A percentile compares a stretch with the other conserved stretches of the same genome.
These are phyloP conservation scores for Mortierella sp. DNA, from an alignment of 371 early-diverging fungal species.

Conservation along the genomic window DNA sequence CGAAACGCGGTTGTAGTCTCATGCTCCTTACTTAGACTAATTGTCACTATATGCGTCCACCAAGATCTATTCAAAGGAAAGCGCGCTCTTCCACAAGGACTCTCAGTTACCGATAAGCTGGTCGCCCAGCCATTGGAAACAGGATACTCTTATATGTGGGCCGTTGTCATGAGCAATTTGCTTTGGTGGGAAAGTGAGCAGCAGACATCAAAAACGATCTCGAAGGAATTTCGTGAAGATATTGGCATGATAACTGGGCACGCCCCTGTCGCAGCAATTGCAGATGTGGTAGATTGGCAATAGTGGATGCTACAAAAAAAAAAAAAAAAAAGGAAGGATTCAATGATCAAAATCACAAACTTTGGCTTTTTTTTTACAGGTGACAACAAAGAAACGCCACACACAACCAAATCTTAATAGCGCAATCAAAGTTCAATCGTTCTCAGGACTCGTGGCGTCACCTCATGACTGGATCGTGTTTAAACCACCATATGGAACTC, in stretches of 20 bases:
- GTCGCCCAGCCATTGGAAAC: background rate
- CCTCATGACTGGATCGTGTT: constrained; percentile 32
- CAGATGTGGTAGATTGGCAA: constrained; percentile 14
- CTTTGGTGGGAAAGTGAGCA: constrained; percentile 35
- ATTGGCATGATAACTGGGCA: constrained; percentile 8
- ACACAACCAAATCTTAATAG: background rate
- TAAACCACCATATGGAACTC: constrained; percentile 35
- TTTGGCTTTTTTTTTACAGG: background rate
- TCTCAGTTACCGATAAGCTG: constrained; percentile 32
- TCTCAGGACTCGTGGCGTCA: constrained; percentile 33
- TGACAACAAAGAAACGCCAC: background rate
- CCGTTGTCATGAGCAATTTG: constrained; percentile 37
- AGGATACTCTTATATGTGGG: constrained; percentile 12
- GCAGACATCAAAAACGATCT: background rate
- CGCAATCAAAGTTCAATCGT: constrained; percentile 32
- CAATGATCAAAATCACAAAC: background rate
- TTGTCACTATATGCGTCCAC: constrained; percentile 21
- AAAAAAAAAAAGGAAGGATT: background rate
- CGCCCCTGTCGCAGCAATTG: constrained; percentile 2
- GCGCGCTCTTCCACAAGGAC: constrained; percentile 31
- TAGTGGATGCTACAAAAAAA: background rate
- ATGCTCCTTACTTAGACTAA: background rate
- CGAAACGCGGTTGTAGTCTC: constrained; percentile 34
- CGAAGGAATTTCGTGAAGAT: constrained; percentile 11
- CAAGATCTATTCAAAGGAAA: constrained; percentile 44